phyloP scores from a whole-genome alignment of 1,139 yeast genomes.

The Yamadazyma taylorii region DNA sequence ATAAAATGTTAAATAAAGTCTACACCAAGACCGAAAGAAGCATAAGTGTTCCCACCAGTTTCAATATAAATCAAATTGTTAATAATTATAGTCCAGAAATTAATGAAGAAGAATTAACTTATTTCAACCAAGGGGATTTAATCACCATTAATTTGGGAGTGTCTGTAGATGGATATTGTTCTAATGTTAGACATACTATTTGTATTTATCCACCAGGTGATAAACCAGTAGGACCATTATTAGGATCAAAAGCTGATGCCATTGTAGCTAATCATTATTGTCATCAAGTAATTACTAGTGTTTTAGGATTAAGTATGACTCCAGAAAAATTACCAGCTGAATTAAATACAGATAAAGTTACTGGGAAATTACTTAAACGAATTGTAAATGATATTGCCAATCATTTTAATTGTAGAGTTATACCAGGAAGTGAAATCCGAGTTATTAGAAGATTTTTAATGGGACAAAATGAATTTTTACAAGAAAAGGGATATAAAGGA shows the following conservation, averaged over 20 bases:
- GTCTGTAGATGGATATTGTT: constrained; percentile 93
- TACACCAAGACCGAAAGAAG: constrained; percentile 76
- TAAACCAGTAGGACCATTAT: constrained; percentile 71
- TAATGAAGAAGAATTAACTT: constrained; percentile 56
- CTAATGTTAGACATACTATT: constrained; percentile 80
- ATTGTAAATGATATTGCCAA: constrained; percentile 82
- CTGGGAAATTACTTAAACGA: constrained; percentile 67
- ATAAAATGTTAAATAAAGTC: constrained; percentile 51
- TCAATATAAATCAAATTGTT: constrained; percentile 79
- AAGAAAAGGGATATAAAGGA: constrained; percentile 90
- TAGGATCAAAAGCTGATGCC: constrained; percentile 87
- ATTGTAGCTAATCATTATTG: constrained; percentile 88
- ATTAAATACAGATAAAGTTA: constrained; percentile 42
- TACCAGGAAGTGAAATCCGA: constrained; percentile 91
- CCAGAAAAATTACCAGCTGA: constrained; percentile 70
- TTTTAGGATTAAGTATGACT: constrained; percentile 69
- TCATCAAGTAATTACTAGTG: constrained; percentile 72
- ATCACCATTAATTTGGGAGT: constrained; percentile 83
- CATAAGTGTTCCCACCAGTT: constrained; percentile 85
- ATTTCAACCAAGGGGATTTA: constrained; percentile 74
- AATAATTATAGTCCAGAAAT: constrained; percentile 86
- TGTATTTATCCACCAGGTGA: constrained; percentile 73
- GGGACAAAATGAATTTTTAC: constrained; percentile 91
- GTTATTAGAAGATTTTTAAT: constrained; percentile 90
- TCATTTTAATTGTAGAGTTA: constrained; percentile 76